Base-by-base conservation (phyloP, 257 asterid species). In the Solanum clarkiae region DNA sequence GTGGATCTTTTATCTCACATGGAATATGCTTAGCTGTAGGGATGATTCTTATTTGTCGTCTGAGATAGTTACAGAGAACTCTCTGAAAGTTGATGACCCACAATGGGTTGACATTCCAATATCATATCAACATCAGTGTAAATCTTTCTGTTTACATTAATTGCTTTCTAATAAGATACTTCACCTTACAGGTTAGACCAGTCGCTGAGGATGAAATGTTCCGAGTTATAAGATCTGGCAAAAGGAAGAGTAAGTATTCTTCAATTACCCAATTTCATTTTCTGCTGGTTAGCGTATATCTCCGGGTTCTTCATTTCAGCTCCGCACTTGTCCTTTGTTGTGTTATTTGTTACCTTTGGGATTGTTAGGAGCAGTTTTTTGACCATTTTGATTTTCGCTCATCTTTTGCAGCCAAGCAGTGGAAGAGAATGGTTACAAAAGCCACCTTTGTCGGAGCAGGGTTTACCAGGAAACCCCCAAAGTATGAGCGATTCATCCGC, bases 201-300 rank as follows among this genome's bases (percentile, higher is more conserved):
- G 96, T 95, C 80, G 98, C 99, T 80, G 99, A 97, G 90, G 99
- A 97, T 86, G 99, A 97, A 93, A 97, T 97, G 98, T 97, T 95
- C 87, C 91, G 94, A 89, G 98, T 95, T 82, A 88, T 97, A 91
- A 93, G 98, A 89, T 88, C 99, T 29, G 98, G 99, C 4, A 97
- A 97, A 92, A 88, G 98, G 87, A 97, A 93, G 89, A 92, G 99
- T 97, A 91, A 93, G 98, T 93, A 80, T 84, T 84, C 29, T 45
- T 20, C 82, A 20, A 40, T 36, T 17, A 10, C 24, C 82, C 36
- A 18, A 53, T 26, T 79, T 53, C 0, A 6, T 53, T 79, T 29
- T 53, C 66, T 53, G 47, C 17, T 53, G 49, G 85, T 42, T 68
- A 29, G 75, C n/a, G 15, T 54, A 26, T 70, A 45, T 40, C 17